Percentiles rank a stretch among this genome's conserved stretches.
These are phyloP conservation scores for Cyclotella baltica DNA, from an alignment of 108 stramenopile species.

Conservation along the genomic window DNA sequence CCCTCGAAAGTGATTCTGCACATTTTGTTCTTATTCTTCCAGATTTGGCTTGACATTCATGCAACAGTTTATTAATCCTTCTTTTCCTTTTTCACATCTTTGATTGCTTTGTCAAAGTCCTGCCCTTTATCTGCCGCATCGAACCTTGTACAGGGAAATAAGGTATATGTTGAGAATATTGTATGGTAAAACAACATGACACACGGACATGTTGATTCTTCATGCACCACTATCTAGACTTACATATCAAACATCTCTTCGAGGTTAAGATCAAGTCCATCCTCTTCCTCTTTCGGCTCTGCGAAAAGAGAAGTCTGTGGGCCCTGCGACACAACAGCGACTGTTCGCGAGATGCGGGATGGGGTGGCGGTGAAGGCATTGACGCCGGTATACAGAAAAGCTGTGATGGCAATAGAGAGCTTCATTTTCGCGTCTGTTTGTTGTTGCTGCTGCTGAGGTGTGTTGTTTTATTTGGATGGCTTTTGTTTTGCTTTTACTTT, in stretches of 20 bases:
- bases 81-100: slow-evolving; percentile 76
- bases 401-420: slow-evolving; percentile 39
- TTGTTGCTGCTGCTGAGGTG: too few species aligned
- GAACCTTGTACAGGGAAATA: slow-evolving; percentile 54
- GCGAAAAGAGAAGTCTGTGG: slow-evolving; percentile 48
- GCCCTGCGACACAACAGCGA: not conserved
- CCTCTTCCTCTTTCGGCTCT: slow-evolving; percentile 68
- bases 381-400: slow-evolving; percentile 41
- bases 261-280: slow-evolving; percentile 79
- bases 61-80: slow-evolving; percentile 13
- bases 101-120: slow-evolving; percentile 82
- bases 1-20: too few species aligned
- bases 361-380: slow-evolving; percentile 71
- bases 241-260: slow-evolving; percentile 82
- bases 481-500: too few species aligned
- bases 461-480: too few species aligned
- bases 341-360: slow-evolving; percentile 13
- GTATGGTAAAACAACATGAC: not conserved
- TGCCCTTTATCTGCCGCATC: slow-evolving; percentile 88
- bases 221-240: slow-evolving; percentile 1
- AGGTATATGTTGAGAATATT: not conserved
- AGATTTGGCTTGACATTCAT: not conserved
- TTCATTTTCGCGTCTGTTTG: too few species aligned
- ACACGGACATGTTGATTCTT: not conserved
- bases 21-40: not conserved